phyloP scores from a whole-genome alignment of 805 yeast genomes.

The Schwanniomyces sp. region DNA sequence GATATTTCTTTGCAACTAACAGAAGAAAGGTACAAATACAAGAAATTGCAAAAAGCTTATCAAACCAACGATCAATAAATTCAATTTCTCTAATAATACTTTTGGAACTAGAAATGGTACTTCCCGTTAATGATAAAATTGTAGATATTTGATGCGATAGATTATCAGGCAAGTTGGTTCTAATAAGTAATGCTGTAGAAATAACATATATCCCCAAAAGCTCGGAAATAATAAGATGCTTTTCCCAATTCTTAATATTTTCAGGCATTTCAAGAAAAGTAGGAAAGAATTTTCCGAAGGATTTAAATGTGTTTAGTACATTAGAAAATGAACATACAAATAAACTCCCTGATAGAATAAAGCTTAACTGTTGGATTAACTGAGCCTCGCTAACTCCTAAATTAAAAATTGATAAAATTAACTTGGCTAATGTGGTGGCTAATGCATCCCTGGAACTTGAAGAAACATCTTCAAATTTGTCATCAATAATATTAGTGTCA shows the following conservation, averaged over 20 bases:
- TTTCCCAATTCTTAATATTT: constrained; percentile 28
- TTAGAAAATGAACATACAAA: constrained; percentile 66
- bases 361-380: constrained; percentile 45
- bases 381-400: constrained; percentile 36
- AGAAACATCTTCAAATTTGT: constrained; percentile 7
- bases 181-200: constrained; percentile 50
- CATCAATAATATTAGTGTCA: not conserved
- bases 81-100: constrained; percentile 35
- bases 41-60: constrained; percentile 48
- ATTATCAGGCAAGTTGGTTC: constrained; percentile 48
- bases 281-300: constrained; percentile 39
- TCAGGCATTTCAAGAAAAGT: constrained; percentile 13
- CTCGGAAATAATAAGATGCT: constrained; percentile 42
- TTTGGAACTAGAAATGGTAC: constrained; percentile 16
- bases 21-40: constrained; percentile 33
- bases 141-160: constrained; percentile 41
- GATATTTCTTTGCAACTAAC: constrained; percentile 17
- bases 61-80: constrained; percentile 53
- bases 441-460: constrained; percentile 41
- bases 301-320: constrained; percentile 59
- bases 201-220: constrained; percentile 51
- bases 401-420: constrained; percentile 27
- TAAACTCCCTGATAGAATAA: constrained; percentile 56
- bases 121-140: constrained; percentile 37
- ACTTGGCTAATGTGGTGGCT: constrained; percentile 47